phyloP scores from a whole-genome alignment of 1,284 basidiomycete genomes.

The Leccinum colubrinum region DNA sequence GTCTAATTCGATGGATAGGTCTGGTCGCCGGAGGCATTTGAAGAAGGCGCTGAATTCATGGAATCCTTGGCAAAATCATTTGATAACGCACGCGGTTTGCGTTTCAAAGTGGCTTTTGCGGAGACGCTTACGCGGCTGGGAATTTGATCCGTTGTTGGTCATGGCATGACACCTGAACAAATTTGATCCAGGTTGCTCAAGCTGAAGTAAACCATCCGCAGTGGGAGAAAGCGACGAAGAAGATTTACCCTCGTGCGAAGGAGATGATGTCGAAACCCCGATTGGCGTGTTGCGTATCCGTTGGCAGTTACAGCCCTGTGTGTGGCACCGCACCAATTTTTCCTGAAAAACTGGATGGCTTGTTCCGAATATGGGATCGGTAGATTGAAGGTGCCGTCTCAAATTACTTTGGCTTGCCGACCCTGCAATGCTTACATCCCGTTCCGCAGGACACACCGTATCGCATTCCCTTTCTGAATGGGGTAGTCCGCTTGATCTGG shows the following conservation, averaged over 20 bases:
- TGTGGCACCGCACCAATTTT: constrained; percentile 84
- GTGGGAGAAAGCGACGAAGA: constrained; percentile 90
- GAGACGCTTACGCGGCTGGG: constrained; percentile 74
- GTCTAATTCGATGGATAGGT: constrained; percentile 48
- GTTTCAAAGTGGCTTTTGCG: constrained; percentile 85
- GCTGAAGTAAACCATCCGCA: constrained; percentile 95
- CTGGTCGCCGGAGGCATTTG: constrained; percentile 92
- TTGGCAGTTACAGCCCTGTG: constrained; percentile 83
- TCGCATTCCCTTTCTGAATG: constrained; percentile 78
- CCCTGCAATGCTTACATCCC: not conserved
- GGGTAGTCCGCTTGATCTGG: constrained; percentile 86
- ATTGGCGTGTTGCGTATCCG: constrained; percentile 85
- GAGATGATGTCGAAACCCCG: constrained; percentile 89
- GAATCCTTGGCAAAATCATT: constrained; percentile 82
- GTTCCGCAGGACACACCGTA: constrained; percentile 68
- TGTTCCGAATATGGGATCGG: constrained; percentile 71
- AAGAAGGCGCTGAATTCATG: constrained; percentile 92
- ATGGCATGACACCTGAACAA: constrained; percentile 3
- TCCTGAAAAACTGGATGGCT: constrained; percentile 78
- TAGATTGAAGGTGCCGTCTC: constrained; percentile 71
- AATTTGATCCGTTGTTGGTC: not conserved
- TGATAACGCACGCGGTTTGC: constrained; percentile 80
- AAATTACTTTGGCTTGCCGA: not conserved
- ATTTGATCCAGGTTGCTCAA: constrained; percentile 71
- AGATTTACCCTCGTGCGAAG: constrained; percentile 80